These are phyloP conservation scores for Aspergillus brasiliensis DNA, from an alignment of 2,329 filamentous ascomycete species.

Conservation along the genomic window DNA sequence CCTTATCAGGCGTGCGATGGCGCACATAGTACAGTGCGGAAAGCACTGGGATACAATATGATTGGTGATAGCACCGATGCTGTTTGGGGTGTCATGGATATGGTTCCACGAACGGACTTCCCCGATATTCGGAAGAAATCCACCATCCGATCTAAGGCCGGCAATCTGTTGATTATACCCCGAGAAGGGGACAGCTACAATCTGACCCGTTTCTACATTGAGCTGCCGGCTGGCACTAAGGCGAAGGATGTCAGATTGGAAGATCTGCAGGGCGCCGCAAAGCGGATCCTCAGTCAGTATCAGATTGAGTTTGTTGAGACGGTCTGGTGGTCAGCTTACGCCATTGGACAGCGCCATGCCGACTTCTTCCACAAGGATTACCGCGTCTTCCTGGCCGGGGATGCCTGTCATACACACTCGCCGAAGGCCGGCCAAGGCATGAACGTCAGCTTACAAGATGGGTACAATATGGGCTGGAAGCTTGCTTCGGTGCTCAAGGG, in stretches of 20 bases:
- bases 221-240: conserved; percentile 54
- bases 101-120: conserved; percentile 53
- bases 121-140: conserved; percentile 55
- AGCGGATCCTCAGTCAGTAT: conserved; percentile 58
- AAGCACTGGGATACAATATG: conserved; percentile 54
- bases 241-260: conserved; percentile 56
- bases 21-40: conserved; percentile 45
- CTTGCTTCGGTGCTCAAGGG: conserved; percentile 54
- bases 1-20: conserved; percentile 54
- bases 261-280: conserved; percentile 56
- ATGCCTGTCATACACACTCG: conserved; percentile 69
- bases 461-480: conserved; percentile 65
- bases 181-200: conserved; percentile 57
- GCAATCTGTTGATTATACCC: conserved; percentile 54
- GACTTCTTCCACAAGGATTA: conserved; percentile 67
- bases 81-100: conserved; percentile 61
- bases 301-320: conserved; percentile 57
- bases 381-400: conserved; percentile 69
- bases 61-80: conserved; percentile 60
- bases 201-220: conserved; percentile 65
- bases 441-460: conserved; percentile 59
- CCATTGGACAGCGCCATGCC: conserved; percentile 71
- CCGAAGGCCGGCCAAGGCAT: conserved; percentile 70
- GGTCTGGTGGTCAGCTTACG: conserved; percentile 71
- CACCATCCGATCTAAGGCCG: conserved; percentile 50